Percentiles rank a stretch among this genome's conserved stretches.
phyloP scores from a whole-genome alignment of 345 rosid species.

The Rhizophora apiculata region DNA sequence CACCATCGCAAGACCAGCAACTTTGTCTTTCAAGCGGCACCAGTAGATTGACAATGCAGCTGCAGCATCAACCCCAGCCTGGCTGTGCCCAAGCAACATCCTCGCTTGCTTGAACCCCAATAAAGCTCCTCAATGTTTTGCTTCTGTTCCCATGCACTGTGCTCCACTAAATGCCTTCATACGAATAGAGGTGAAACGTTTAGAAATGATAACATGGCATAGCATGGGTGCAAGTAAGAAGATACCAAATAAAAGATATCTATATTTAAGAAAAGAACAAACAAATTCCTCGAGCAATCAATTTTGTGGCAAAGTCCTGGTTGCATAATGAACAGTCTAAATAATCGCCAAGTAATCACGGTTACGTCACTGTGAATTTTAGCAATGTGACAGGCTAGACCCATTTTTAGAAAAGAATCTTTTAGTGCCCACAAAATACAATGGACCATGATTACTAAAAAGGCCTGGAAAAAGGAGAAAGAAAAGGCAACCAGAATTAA shows the following conservation, averaged over 20 bases:
- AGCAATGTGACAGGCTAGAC: conserved; percentile 62
- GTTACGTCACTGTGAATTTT: conserved; percentile 73
- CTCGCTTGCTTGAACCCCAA: conserved; percentile 70
- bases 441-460: conserved; percentile 68
- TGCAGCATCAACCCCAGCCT: conserved; percentile 77
- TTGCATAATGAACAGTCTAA: neutral
- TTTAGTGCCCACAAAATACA: conserved; percentile 66
- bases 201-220: conserved; percentile 10
- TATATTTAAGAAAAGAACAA: neutral
- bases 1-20: conserved; percentile 67
- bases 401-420: conserved; percentile 64
- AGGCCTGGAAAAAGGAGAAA: conserved; percentile 43
- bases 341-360: conserved; percentile 3
- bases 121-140: conserved; percentile 71
- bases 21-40: conserved; percentile 52
- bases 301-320: neutral
- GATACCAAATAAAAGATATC: neutral
- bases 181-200: conserved; percentile 11
- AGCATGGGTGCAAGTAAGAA: conserved; percentile 1
- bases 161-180: conserved; percentile 69
- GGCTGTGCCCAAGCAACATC: conserved; percentile 76
- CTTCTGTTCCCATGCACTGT: conserved; percentile 66
- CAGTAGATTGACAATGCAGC: conserved; percentile 63
- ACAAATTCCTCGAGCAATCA: neutral
- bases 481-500: neutral